These are phyloP conservation scores for Penicillium dipodomyicola DNA, from an alignment of 495 filamentous ascomycete species.

Conservation along the genomic window DNA sequence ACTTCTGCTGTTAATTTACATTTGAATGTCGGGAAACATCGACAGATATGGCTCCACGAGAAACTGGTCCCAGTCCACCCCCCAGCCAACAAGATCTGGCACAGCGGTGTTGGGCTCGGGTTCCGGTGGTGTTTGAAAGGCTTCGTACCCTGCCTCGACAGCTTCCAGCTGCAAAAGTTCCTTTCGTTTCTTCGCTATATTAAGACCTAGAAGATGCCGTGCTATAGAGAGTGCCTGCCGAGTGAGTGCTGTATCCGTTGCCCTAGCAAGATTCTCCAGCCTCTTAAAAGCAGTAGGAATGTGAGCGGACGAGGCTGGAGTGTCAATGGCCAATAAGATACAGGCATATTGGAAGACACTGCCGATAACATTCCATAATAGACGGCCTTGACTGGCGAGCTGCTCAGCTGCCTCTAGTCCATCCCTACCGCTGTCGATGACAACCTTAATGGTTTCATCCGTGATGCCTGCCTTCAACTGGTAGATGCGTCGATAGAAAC, in stretches of 20 bases:
- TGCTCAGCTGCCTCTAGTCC: conserved; percentile 28
- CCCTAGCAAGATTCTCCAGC: conserved; percentile 30
- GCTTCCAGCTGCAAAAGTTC: conserved; percentile 31
- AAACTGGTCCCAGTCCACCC: conserved; percentile 31
- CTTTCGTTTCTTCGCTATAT: conserved; percentile 31
- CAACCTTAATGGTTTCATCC: conserved; percentile 19
- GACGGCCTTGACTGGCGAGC: conserved; percentile 25
- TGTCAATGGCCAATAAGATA: conserved; percentile 32
- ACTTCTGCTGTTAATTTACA: too few relatives aligned
- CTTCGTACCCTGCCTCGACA: conserved; percentile 25
- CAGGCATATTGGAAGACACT: conserved; percentile 35
- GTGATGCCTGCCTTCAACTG: conserved; percentile 27
- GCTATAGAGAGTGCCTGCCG: conserved; percentile 34
- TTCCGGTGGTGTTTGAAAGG: not conserved
- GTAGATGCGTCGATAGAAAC: conserved; percentile 36
- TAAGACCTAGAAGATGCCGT: conserved; percentile 30
- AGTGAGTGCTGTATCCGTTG: conserved; percentile 28
- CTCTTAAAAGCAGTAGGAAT: conserved; percentile 27
- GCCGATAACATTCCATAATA: conserved; percentile 37
- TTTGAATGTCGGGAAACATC: too few relatives aligned
- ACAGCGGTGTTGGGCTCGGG: conserved; percentile 12
- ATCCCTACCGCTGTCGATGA: conserved; percentile 29
- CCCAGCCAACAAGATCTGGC: conserved; percentile 24
- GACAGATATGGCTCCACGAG: conserved; percentile 26
- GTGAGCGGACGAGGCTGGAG: conserved; percentile 23